These are phyloP conservation scores for Gymnopilus dilepis DNA, from an alignment of 768 basidiomycete genomes.

Conservation along the genomic window DNA sequence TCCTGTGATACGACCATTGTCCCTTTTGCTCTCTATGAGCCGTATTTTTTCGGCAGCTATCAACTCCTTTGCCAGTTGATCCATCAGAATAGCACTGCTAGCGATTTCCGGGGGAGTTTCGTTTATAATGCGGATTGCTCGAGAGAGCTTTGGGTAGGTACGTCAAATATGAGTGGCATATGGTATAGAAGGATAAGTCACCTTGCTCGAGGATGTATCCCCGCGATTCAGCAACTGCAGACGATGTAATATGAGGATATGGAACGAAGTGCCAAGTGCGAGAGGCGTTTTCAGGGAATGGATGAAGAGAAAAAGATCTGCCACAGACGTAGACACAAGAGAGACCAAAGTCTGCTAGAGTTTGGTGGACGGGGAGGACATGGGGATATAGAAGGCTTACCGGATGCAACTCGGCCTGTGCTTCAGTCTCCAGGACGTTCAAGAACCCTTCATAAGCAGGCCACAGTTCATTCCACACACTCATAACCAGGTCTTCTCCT, in stretches of 20 bases:
- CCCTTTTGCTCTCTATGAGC: slow-evolving; percentile 46
- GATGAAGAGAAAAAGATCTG: slow-evolving; percentile 69
- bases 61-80: slow-evolving; percentile 66
- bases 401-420: slow-evolving; percentile 44
- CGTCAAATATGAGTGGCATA: background rate
- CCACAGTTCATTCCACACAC: slow-evolving; percentile 82
- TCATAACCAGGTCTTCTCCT: slow-evolving; percentile 39
- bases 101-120: slow-evolving; percentile 53
- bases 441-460: slow-evolving; percentile 66
- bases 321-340: slow-evolving; percentile 62
- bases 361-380: background rate
- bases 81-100: slow-evolving; percentile 50
- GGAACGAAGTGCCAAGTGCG: slow-evolving; percentile 56
- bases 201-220: slow-evolving; percentile 59
- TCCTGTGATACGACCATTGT: slow-evolving; percentile 32
- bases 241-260: slow-evolving; percentile 54
- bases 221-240: slow-evolving; percentile 50
- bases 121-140: slow-evolving; percentile 55
- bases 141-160: slow-evolving; percentile 47
- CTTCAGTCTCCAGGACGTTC: slow-evolving; percentile 52
- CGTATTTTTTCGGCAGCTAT: slow-evolving; percentile 74
- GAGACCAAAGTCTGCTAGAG: slow-evolving; percentile 54
- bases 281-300: slow-evolving; percentile 58
- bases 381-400: slow-evolving; percentile 36
- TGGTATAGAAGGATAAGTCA: slow-evolving; percentile 26